Conservation (phyloP, 1,139 yeast genomes). For the Suhomyces terraborum region DNA sequence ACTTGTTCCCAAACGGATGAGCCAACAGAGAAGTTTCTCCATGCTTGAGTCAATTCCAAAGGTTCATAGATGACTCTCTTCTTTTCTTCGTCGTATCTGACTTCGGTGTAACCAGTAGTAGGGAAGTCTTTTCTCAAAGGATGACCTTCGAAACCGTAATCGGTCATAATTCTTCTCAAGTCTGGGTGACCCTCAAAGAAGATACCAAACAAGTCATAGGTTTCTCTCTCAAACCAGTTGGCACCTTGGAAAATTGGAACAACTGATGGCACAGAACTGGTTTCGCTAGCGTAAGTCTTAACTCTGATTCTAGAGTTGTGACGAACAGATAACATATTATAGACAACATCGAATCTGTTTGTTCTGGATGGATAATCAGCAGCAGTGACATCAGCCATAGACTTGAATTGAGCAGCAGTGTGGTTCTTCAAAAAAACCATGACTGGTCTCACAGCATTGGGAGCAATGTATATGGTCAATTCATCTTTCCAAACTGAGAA, state of each 20-base stretch:
- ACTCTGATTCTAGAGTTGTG: slow-evolving; percentile 87
- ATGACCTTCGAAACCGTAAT: slow-evolving; percentile 91
- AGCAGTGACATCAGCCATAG: slow-evolving; percentile 80
- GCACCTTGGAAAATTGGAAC: slow-evolving; percentile 75
- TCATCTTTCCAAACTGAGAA: slow-evolving; percentile 93
- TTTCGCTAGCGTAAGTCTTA: slow-evolving; percentile 85
- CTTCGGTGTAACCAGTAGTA: slow-evolving; percentile 87
- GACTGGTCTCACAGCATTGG: slow-evolving; percentile 71
- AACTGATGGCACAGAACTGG: slow-evolving; percentile 77
- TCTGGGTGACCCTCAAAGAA: slow-evolving; percentile 91
- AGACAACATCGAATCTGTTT: slow-evolving; percentile 85
- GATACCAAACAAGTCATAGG: slow-evolving; percentile 83
- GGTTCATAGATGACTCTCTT: slow-evolving; percentile 90
- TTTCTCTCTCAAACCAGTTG: slow-evolving; percentile 90
- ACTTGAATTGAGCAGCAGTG: slow-evolving; percentile 77
- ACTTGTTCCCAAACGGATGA: slow-evolving; percentile 91
- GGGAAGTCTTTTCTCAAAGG: slow-evolving; percentile 94
- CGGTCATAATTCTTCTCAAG: slow-evolving; percentile 86
- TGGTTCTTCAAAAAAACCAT: slow-evolving; percentile 73
- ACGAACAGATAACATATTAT: slow-evolving; percentile 77
- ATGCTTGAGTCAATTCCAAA: slow-evolving; percentile 85
- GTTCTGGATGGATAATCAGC: slow-evolving; percentile 85
- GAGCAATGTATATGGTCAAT: slow-evolving; percentile 74
- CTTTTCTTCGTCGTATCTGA: slow-evolving; percentile 88
- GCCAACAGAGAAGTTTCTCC: slow-evolving; percentile 87